Base-by-base conservation (phyloP, 306 rosid genomes). In the Acacia confusa region DNA sequence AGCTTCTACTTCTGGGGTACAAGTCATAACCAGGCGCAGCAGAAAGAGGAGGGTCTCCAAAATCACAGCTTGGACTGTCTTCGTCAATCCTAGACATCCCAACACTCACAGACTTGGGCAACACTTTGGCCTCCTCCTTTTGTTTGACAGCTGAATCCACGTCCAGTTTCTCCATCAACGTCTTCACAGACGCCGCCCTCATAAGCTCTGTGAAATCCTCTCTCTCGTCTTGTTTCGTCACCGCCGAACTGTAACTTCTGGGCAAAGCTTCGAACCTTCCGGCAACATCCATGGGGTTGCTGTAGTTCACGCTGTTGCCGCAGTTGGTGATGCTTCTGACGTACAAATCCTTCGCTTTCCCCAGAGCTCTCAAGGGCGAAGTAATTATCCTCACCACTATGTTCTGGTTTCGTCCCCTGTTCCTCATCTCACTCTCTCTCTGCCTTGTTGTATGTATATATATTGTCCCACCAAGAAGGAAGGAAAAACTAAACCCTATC, bases 51-150 rank as follows among this genome's bases (percentile, higher is more conserved):
- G 58, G 50, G 16, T 83, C 85, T 0, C 81, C 70, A 43, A 81
- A 75, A 9, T 92, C 97, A 70, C 32, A 70, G 19, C 52, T 47
- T 47, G 94, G 78, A 20, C 10, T 77, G 4, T 93, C 97, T 74
- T 93, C 97, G 53, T 91, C 98, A 32, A 93, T 91, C 76, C 24
- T 76, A 1, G 87, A 85, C 98, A 93, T 91, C 2, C 91, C 91
- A 20, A 90, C 97, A 57, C 93, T 93, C 13, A 81, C 32, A 36
- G 87, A 71, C 83, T 93, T 93, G 1, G 94, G 93, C 79, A 93
- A 85, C 1, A 77, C 85, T 60, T 43, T 79, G 0, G 89, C 65
- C 19, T 17, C 20, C 44, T 1, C 50, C 70, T 85, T 85, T 11
- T 86, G 84, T 34, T 77, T 83, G 1, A 90, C 64, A 65, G 85